A percentile compares a stretch with the other conserved stretches of the same genome.
These are phyloP conservation scores for Themeda triandra DNA, from an alignment of 176 grass and related monocot species.

Conservation along the genomic window DNA sequence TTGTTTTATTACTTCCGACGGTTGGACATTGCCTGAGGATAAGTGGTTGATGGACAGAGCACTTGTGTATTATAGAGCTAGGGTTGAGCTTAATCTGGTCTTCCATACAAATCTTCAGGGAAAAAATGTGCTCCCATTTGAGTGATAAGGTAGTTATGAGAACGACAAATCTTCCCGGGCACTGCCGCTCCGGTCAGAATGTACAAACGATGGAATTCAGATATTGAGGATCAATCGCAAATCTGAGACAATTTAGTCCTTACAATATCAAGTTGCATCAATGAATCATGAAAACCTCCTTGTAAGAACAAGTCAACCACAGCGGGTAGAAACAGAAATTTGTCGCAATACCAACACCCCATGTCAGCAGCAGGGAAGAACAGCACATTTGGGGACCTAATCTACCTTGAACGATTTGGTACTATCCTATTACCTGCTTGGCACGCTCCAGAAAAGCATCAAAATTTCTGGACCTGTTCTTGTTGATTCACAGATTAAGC, in stretches of 20 bases:
- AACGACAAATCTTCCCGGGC: too few relatives aligned
- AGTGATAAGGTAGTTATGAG: too few relatives aligned
- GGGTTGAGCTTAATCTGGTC: too few relatives aligned
- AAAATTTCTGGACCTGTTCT: constrained; percentile 46
- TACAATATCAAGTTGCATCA: constrained; percentile 10
- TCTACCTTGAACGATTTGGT: constrained; percentile 12
- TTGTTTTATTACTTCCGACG: too few relatives aligned
- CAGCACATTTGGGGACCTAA: constrained; percentile 26
- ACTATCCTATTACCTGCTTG: constrained; percentile 30
- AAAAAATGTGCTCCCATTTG: too few relatives aligned
- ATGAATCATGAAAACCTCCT: constrained; percentile 11
- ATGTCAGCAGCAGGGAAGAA: constrained; percentile 24
- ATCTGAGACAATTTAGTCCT: constrained; percentile 6
- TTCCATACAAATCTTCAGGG: too few relatives aligned
- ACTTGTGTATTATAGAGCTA: too few relatives aligned
- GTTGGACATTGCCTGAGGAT: too few relatives aligned
- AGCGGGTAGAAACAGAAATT: background rate
- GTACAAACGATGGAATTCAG: background rate
- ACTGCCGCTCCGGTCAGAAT: background rate
- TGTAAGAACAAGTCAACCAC: background rate
- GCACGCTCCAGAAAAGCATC: constrained; percentile 39
- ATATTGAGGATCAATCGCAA: background rate
- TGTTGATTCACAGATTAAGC: constrained; percentile 18
- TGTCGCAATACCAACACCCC: constrained; percentile 22
- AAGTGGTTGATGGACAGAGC: too few relatives aligned